These are phyloP conservation scores for Ceratocystiopsis sp. DNA, from an alignment of 2,329 filamentous ascomycete species.

Conservation along the genomic window DNA sequence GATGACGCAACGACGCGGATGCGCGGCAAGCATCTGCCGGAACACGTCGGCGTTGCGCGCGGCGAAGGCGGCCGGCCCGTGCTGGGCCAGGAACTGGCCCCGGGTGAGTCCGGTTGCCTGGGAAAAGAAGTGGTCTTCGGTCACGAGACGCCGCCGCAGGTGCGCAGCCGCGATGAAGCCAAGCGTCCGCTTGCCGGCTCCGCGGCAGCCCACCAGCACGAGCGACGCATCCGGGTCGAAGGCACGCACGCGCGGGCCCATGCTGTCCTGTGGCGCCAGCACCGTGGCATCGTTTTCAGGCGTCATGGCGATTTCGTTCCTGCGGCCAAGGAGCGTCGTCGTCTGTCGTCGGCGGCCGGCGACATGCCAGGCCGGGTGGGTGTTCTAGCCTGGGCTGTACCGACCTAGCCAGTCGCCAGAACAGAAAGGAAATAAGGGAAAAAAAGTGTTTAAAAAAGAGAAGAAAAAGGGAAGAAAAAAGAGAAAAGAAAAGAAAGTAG, in stretches of 20 bases:
- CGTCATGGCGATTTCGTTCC: too few relatives aligned
- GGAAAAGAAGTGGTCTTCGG: constrained; percentile 50
- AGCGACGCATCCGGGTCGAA: constrained; percentile 49
- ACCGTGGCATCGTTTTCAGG: neutral
- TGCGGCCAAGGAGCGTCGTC: too few relatives aligned
- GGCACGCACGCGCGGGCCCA: constrained; percentile 13
- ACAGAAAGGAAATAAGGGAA: neutral
- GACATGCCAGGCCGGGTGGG: too few relatives aligned
- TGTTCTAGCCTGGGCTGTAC: neutral
- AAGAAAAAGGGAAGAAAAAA: too few relatives aligned
- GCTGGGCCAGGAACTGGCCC: constrained; percentile 39
- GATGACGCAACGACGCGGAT: constrained; percentile 47
- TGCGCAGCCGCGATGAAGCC: constrained; percentile 57
- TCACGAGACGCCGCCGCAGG: constrained; percentile 47
- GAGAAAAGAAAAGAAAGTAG: neutral
- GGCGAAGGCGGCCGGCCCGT: constrained; percentile 45
- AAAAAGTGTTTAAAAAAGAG: too few relatives aligned
- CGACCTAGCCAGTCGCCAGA: neutral
- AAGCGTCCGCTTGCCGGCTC: constrained; percentile 54
- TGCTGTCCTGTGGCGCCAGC: constrained; percentile 9
- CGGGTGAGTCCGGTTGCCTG: constrained; percentile 44
- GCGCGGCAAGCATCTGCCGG: constrained; percentile 38
- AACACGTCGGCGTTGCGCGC: constrained; percentile 44
- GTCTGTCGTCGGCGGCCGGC: too few relatives aligned
- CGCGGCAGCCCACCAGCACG: constrained; percentile 52